These are phyloP conservation scores for Fusarium robinianum DNA, from an alignment of 2,329 filamentous ascomycete genomes.

Conservation along the genomic window DNA sequence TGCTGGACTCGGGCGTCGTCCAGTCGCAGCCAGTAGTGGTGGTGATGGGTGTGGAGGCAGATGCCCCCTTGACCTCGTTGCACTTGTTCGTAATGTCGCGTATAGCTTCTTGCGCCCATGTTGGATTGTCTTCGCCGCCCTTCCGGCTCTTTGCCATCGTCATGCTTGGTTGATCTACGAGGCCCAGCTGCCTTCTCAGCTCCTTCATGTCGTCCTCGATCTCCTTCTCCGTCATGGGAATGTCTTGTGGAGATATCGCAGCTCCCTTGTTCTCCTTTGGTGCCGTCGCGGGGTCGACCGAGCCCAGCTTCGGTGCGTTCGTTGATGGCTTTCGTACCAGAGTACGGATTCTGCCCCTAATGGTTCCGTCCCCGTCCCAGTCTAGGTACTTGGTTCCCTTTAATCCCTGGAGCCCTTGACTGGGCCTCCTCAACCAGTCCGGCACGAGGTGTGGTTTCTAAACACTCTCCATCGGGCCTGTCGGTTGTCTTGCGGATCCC, in stretches of 20 bases:
- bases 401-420: constrained; percentile 5
- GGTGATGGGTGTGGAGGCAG: constrained; percentile 63
- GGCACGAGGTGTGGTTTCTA: constrained; percentile 21
- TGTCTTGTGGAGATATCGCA: neutral
- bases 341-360: constrained; percentile 7
- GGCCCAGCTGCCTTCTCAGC: constrained; percentile 8
- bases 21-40: constrained; percentile 62
- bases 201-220: constrained; percentile 22
- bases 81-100: constrained; percentile 29
- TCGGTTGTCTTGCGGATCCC: neutral
- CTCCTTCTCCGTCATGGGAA: constrained; percentile 14
- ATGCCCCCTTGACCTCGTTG: constrained; percentile 36
- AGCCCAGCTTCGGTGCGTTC: constrained; percentile 8
- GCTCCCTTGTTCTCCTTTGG: constrained; percentile 1
- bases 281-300: constrained; percentile 3
- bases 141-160: constrained; percentile 8
- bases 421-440: neutral
- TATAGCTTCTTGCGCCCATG: constrained; percentile 31
- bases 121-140: constrained; percentile 11
- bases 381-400: constrained; percentile 4
- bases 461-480: constrained; percentile 2
- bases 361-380: constrained; percentile 2
- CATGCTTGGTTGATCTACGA: constrained; percentile 14
- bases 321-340: constrained; percentile 8
- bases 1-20: constrained; percentile 27